Percentiles rank a stretch among this genome's conserved stretches.
Conservation (phyloP, 2,329 filamentous ascomycete genomes). For the Xylariaceae sp. region DNA sequence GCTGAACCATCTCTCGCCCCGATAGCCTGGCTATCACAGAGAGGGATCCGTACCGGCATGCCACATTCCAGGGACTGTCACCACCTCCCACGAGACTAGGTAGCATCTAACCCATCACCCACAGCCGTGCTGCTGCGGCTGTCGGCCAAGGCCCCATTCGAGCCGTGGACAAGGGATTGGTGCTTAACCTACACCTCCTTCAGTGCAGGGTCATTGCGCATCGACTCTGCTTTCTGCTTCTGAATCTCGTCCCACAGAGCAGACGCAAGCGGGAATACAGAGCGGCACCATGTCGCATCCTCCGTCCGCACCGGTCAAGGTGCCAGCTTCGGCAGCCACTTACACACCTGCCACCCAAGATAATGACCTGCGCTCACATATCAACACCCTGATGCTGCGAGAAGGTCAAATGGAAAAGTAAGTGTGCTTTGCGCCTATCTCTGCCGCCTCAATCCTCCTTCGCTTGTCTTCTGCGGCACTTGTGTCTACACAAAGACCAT, state of each 20-base stretch:
- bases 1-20: too few relatives aligned
- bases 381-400: constrained; percentile 56
- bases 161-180: too few relatives aligned
- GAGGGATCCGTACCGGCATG: too few relatives aligned
- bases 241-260: background rate
- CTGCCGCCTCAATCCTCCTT: background rate
- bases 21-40: too few relatives aligned
- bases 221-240: too few relatives aligned
- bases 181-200: too few relatives aligned
- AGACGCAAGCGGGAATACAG: background rate
- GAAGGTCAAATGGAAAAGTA: constrained; percentile 62
- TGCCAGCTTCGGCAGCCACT: constrained; percentile 56
- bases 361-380: constrained; percentile 59
- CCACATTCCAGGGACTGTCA: too few relatives aligned
- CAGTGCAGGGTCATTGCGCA: too few relatives aligned
- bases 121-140: too few relatives aligned
- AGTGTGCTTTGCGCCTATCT: constrained; percentile 5
- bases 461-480: background rate
- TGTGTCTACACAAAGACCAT: background rate
- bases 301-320: constrained; percentile 57
- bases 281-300: constrained; percentile 40
- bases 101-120: too few relatives aligned
- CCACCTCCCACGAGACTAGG: too few relatives aligned
- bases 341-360: constrained; percentile 62
- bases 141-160: too few relatives aligned